These are phyloP conservation scores for Excoecaria cochinchinensis DNA, from an alignment of 345 rosid species.

Conservation along the genomic window DNA sequence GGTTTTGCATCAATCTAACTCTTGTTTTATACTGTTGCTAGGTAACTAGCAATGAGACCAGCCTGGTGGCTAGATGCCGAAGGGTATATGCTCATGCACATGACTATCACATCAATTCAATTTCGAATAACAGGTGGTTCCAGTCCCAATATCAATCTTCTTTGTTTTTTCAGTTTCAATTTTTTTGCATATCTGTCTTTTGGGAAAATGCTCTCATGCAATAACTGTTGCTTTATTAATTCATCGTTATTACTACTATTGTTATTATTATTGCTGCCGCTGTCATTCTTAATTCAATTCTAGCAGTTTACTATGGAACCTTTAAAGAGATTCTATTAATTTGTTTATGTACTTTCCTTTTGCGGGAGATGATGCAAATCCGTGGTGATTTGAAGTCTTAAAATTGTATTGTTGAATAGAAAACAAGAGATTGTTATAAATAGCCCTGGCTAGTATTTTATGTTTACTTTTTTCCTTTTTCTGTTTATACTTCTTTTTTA, in stretches of 20 bases:
- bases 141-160: slow-evolving; percentile 1
- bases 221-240: too few relatives aligned
- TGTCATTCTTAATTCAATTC: too few relatives aligned
- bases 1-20: slow-evolving; percentile 18
- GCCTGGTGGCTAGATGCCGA: slow-evolving; percentile 86
- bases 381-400: not conserved
- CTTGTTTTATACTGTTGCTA: slow-evolving; percentile 25
- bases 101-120: slow-evolving; percentile 98
- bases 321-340: not conserved
- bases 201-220: not conserved
- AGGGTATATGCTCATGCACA: slow-evolving; percentile 98
- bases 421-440: not conserved
- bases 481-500: not conserved
- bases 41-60: slow-evolving; percentile 85
- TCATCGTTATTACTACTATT: too few relatives aligned
- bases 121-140: slow-evolving; percentile 82
- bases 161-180: slow-evolving; percentile 1
- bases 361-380: not conserved
- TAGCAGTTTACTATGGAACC: not conserved
- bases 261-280: too few relatives aligned
- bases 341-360: not conserved
- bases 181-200: not conserved
- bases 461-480: not conserved
- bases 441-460: too few relatives aligned
- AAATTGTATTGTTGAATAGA: not conserved